A percentile compares a stretch with the other conserved stretches of the same genome.
Evolutionary conservation across 768 basidiomycete species (phyloP).

Genomic region (Lanmaoa pseudosensibilis): DNA sequence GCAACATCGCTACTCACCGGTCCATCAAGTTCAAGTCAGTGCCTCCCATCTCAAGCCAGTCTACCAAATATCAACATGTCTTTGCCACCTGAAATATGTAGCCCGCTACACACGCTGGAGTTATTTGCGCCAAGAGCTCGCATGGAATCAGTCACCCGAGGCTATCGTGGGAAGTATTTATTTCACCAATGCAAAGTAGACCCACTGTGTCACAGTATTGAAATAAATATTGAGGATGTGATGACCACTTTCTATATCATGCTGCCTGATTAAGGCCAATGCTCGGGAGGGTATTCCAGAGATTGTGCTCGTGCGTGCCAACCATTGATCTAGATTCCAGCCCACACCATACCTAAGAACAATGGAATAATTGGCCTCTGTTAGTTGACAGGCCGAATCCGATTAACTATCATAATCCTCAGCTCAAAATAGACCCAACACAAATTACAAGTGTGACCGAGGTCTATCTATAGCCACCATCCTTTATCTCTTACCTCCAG

Average conservation of each 20-base stretch:
- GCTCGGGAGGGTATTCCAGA: conserved; percentile 7
- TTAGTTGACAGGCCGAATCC: not conserved
- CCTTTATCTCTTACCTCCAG: conserved; percentile 6
- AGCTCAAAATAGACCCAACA: conserved; percentile 3
- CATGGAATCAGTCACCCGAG: not conserved
- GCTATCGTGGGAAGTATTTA: not conserved
- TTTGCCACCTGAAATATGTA: not conserved
- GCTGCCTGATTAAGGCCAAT: conserved; percentile 2
- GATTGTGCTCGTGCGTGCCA: conserved; percentile 12
- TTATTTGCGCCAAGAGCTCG: not conserved
- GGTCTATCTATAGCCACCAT: conserved; percentile 10
- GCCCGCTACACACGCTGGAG: not conserved
- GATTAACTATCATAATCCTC: not conserved
- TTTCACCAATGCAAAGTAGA: not conserved
- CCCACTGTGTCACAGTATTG: not conserved
- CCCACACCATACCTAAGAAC: conserved; percentile 7
- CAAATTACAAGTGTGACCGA: conserved; percentile 5
- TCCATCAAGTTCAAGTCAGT: not conserved
- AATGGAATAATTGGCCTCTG: not conserved
- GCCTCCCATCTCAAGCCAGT: not conserved
- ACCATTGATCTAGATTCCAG: conserved; percentile 19
- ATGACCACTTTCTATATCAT: not conserved
- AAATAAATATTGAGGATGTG: conserved; percentile 2
- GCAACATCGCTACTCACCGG: not conserved
- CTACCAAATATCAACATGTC: not conserved